These are phyloP conservation scores for Microglena sp. DNA, from an alignment of 139 green algal genomes.

Conservation along the genomic window DNA sequence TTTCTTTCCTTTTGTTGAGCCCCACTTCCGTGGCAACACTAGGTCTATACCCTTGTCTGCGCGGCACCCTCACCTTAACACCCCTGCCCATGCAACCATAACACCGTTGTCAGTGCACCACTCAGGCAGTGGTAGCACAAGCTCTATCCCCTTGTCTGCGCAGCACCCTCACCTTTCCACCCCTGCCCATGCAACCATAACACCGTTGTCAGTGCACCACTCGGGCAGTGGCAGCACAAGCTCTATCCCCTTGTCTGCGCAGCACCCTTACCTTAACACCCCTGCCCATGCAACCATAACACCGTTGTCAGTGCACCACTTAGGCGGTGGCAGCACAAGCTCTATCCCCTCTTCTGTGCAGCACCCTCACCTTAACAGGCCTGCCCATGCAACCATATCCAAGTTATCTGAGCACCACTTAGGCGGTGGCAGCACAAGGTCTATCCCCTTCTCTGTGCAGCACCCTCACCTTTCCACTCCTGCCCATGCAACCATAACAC, in stretches of 20 bases:
- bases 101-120: constrained; percentile 97
- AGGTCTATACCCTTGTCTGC: constrained; percentile 6
- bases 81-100: constrained; percentile 93
- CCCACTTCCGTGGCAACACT: too few species aligned
- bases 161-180: constrained; percentile 49
- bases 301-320: too few species aligned
- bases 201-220: constrained; percentile 95
- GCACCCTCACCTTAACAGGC: too few species aligned
- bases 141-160: constrained; percentile 4
- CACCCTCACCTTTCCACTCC: background rate
- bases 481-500: constrained; percentile 77
- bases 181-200: constrained; percentile 95
- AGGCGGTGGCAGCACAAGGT: constrained; percentile 51
- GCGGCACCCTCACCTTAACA: constrained; percentile 48
- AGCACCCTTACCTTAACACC: too few species aligned
- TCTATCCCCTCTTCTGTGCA: too few species aligned
- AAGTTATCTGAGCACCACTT: too few species aligned
- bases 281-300: too few species aligned
- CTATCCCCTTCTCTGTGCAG: constrained; percentile 11
- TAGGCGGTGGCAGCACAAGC: constrained; percentile 70
- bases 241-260: too few species aligned
- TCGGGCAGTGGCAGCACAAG: constrained; percentile 67
- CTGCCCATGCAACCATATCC: too few species aligned
- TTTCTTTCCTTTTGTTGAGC: too few species aligned
- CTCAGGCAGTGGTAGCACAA: too few species aligned